phyloP scores from a whole-genome alignment of 495 filamentous ascomycete genomes.

The Glonium stellatum region DNA sequence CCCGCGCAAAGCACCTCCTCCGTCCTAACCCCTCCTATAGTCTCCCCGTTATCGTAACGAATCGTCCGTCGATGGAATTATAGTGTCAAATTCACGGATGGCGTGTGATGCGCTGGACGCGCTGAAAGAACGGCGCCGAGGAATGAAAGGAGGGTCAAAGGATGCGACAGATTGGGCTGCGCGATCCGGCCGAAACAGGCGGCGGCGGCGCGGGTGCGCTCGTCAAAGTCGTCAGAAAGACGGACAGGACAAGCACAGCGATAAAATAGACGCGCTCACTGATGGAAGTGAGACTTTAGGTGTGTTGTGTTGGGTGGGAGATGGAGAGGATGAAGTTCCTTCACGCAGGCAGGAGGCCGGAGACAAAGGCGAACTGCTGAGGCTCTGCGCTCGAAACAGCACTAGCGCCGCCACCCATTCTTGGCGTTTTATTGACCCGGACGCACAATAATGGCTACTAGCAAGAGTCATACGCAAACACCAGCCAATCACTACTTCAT shows the following conservation, averaged over 20 bases:
- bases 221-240: neutral
- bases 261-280: constrained; percentile 9
- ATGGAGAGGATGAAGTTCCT: constrained; percentile 4
- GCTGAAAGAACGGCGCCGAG: constrained; percentile 10
- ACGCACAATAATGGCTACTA: neutral
- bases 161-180: constrained; percentile 16
- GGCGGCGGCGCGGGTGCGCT: neutral
- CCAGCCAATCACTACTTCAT: neutral
- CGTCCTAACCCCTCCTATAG: neutral
- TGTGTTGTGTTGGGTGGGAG: constrained; percentile 8
- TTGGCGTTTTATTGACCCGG: neutral
- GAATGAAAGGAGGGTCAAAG: constrained; percentile 15
- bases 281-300: constrained; percentile 7
- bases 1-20: constrained; percentile 13
- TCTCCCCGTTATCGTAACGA: neutral
- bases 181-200: constrained; percentile 6
- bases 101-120: constrained; percentile 20
- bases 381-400: neutral
- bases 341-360: neutral
- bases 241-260: constrained; percentile 3
- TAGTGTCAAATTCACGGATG: neutral
- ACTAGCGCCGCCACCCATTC: neutral
- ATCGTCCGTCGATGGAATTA: neutral
- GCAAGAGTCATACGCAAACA: neutral
- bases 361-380: neutral